Evolutionary conservation across 2,329 filamentous ascomycete species (phyloP), one percentile per base, ranked within the genome.

Genomic region (Neopestalotiopsis sp.): DNA sequence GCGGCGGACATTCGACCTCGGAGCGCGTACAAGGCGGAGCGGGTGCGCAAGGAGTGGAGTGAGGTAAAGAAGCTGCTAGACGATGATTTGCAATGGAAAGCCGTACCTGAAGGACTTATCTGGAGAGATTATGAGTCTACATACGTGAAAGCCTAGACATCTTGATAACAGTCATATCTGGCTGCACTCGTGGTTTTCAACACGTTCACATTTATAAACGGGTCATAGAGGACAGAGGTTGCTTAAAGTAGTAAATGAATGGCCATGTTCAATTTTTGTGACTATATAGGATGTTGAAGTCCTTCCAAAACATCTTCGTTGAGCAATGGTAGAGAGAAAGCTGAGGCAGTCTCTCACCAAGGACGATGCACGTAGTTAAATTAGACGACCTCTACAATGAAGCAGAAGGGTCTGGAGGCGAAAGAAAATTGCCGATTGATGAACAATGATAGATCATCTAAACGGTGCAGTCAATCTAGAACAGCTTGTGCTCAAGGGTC

Each of bases 401-500:
- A 62, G 32, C 59, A 30, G 34, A 20, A 62, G 34, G 59, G 5
- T 17, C 34, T 13, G 40, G 5, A 40, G 40, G 13, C n/a, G 28
- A 40, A 20, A 20, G 6, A 30, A 34, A 38, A 62, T n/a, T 14
- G 40, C 13, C 30, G 13, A 5, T 5, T 28, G 24, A 28, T 28
- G 61, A 49, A 20, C 17, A 13, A 53, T 7, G 3, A 2, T 7
- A 49, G 20, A 20, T 40, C n/a, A 64, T 30, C 24, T 49, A 3
- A 30, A 59, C 13, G 24, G 57, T n/a, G 6, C 3, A 53, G 30
- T 13, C 12, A n/a, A 4, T 34, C 81, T 88, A 93, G 80, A 98
- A 95, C 73, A 98, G 89, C 90, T 98, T 99, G 87, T 98, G 95
- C 89, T 99, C 96, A 66, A 98, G 89, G 56, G 95, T 98, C 96